These are phyloP conservation scores for Apiospora sp. DNA, from an alignment of 2,329 filamentous ascomycete species.

Conservation along the genomic window DNA sequence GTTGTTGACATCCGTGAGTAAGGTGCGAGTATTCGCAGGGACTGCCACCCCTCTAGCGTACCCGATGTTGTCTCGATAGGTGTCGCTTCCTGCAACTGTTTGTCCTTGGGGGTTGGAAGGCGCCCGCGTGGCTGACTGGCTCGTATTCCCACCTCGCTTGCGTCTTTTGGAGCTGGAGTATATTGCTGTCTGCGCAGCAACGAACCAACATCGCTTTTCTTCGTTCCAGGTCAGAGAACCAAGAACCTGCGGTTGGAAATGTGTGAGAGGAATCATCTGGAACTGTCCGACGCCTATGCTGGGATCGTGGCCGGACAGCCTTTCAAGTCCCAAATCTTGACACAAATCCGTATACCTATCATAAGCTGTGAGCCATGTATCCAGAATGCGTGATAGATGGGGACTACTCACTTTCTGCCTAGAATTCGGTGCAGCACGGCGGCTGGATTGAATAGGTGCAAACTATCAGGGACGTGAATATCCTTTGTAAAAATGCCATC, in stretches of 20 bases:
- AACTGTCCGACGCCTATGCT: neutral
- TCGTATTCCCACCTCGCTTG: neutral
- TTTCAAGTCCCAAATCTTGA: neutral
- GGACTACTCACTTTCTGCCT: neutral
- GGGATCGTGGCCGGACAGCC: conserved; percentile 1
- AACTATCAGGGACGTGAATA: conserved; percentile 4
- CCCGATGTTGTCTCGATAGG: neutral
- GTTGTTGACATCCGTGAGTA: neutral
- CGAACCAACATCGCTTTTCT: neutral
- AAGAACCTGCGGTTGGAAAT: neutral
- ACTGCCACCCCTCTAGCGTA: neutral
- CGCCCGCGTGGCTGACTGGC: neutral
- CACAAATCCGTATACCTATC: neutral
- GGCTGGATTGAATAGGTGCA: neutral
- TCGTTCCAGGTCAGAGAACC: neutral
- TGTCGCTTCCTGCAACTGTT: neutral
- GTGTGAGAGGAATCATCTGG: neutral
- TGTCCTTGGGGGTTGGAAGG: neutral
- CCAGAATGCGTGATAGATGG: neutral
- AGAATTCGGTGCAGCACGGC: neutral
- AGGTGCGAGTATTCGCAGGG: neutral
- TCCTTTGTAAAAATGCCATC: neutral
- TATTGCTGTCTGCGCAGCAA: neutral
- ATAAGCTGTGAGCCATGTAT: neutral
- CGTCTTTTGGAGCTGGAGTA: neutral